phyloP scores from a whole-genome alignment of 208 protist genomes.

The Acanthamoeba royreba region DNA sequence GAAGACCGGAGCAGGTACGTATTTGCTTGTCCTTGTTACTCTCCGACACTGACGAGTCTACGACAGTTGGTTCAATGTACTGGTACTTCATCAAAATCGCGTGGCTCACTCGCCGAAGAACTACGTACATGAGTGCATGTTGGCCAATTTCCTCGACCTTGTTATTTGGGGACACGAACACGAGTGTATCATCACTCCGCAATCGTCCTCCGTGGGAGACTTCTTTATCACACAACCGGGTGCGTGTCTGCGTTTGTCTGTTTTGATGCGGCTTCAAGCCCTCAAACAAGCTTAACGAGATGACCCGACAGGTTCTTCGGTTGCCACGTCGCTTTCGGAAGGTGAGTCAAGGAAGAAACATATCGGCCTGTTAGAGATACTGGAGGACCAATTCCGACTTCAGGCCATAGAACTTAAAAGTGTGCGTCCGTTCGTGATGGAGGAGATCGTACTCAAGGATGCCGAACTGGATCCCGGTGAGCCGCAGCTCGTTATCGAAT shows the following conservation, averaged over 20 bases:
- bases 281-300: too few relatives aligned
- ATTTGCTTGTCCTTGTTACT: not conserved
- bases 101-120: slow-evolving; percentile 77
- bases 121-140: slow-evolving; percentile 91
- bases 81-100: slow-evolving; percentile 97
- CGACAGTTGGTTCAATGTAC: slow-evolving; percentile 95
- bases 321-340: slow-evolving; percentile 91
- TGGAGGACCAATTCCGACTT: slow-evolving; percentile 76
- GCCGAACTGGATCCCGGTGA: slow-evolving; percentile 53
- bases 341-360: slow-evolving; percentile 94
- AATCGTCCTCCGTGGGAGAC: slow-evolving; percentile 58
- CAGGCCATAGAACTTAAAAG: slow-evolving; percentile 87
- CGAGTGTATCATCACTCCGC: slow-evolving; percentile 93
- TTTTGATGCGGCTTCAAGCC: too few relatives aligned
- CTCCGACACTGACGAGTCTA: too few relatives aligned
- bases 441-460: slow-evolving; percentile 49
- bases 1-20: not conserved
- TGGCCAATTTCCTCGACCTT: slow-evolving; percentile 92
- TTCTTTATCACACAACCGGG: slow-evolving; percentile 97
- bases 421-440: slow-evolving; percentile 90
- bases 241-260: not conserved
- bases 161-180: slow-evolving; percentile 99
- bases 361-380: slow-evolving; percentile 76
- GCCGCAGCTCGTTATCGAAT: slow-evolving; percentile 60
- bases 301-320: slow-evolving; percentile 77